Base-by-base conservation (phyloP, 768 basidiomycete species). In the Lactarius akahatsu region DNA sequence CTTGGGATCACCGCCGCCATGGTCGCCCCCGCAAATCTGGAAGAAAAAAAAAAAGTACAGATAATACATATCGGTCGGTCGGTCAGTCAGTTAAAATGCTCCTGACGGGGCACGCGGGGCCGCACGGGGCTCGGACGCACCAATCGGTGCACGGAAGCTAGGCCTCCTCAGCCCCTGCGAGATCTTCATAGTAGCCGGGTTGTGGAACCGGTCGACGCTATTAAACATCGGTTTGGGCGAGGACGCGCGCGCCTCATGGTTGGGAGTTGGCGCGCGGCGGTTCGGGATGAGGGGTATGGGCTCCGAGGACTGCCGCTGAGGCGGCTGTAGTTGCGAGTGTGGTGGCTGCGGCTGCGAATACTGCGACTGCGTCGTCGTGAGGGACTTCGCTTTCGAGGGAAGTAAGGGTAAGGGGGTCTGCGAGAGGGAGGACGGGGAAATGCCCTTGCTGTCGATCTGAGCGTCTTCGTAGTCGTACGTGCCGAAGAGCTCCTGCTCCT, bases 401-500 rank as follows among this genome's bases (percentile, higher is more conserved):
- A 57, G 26, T 18, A 60, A 20, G 3, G 54, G 11, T 2, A 43
- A 2, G 7, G 59, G 40, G 9, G 34, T 50, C 15, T 16, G 13
- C 38, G 52, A 56, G 9, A 56, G 23, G 23, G 67, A 28, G 9
- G 57, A 32, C 2, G 40, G 62, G 4, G 62, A 28, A 28, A 13
- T 2, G 8, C 4, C 15, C 47, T 70, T 63, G 54, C 15, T 40
- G 26, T 65, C 64, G 4, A n/a, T 18, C 3, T 26, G 43, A 5
- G 38, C 7, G 3, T 47, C 61, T 3, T 61, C 64, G 15, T 59
- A 23, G n/a, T 69, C 67, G 11, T 70, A 71, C 11, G 63, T 69
- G 13, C 69, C 67, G 36, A 59, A 69, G 1, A 63, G 28, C n/a
- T 71, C 70, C 23, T 71, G 69, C 34, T 70, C 70, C n/a, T 70